Percentiles rank a stretch among this genome's conserved stretches.
These are phyloP conservation scores for Terana coerulea DNA, from an alignment of 768 basidiomycete genomes.

Conservation along the genomic window DNA sequence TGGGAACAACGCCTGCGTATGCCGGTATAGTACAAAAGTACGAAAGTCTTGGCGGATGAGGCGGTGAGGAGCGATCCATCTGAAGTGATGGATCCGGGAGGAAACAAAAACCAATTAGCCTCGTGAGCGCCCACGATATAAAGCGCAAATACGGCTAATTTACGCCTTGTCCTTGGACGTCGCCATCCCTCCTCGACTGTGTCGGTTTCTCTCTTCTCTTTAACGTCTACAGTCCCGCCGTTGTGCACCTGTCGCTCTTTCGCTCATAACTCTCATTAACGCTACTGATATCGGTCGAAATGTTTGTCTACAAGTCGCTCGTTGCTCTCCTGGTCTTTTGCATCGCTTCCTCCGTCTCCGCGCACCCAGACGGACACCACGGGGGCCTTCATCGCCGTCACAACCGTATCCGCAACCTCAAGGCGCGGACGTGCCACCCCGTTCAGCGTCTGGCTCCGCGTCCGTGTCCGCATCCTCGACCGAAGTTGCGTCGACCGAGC, in stretches of 20 bases:
- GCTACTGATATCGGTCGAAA: not conserved
- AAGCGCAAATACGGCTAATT: too few relatives aligned
- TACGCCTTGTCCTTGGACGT: conserved; percentile 5
- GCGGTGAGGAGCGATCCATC: too few relatives aligned
- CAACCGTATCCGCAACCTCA: not conserved
- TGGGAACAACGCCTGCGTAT: too few relatives aligned
- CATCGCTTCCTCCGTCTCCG: conserved; percentile 10
- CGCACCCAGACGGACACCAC: not conserved
- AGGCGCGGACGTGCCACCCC: conserved; percentile 7
- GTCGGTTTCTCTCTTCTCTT: not conserved
- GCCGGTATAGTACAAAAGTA: too few relatives aligned
- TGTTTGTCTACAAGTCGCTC: conserved; percentile 14
- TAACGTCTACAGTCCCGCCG: not conserved
- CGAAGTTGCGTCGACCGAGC: not conserved
- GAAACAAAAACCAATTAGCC: too few relatives aligned
- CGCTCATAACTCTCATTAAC: conserved; percentile 1
- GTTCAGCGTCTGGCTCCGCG: not conserved
- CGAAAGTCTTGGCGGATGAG: too few relatives aligned
- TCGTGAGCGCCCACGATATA: too few relatives aligned
- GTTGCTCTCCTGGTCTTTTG: conserved; percentile 14
- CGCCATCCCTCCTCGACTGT: conserved; percentile 2
- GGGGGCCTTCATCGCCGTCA: conserved; percentile 1
- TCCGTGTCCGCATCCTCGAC: not conserved
- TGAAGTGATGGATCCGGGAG: too few relatives aligned
- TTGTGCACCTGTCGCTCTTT: conserved; percentile 3